These are phyloP conservation scores for Crithidia fasciculata DNA, from an alignment of 208 protist species.

Conservation along the genomic window DNA sequence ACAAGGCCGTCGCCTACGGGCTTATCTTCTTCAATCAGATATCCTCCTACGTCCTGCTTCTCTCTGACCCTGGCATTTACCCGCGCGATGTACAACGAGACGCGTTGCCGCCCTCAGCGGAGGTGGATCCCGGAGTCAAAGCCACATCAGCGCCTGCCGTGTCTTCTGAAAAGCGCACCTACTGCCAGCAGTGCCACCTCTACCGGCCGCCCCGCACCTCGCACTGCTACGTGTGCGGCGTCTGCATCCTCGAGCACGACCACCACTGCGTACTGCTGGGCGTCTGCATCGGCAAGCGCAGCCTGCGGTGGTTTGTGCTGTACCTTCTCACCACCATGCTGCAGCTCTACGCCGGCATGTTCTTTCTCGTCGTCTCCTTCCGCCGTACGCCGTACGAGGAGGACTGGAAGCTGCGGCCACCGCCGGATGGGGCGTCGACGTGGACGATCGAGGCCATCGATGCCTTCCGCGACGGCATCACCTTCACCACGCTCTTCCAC, in stretches of 20 bases:
- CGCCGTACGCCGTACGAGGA: constrained; percentile 30
- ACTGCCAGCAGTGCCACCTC: constrained; percentile 66
- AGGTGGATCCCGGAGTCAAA: neutral
- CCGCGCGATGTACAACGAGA: constrained; percentile 24
- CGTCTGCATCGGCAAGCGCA: constrained; percentile 78
- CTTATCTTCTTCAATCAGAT: constrained; percentile 24
- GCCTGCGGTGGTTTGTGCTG: constrained; percentile 76
- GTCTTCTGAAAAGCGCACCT: constrained; percentile 26
- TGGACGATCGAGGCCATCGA: constrained; percentile 17
- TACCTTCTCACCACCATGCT: constrained; percentile 53
- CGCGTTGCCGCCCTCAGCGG: neutral
- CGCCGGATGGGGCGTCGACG: constrained; percentile 6
- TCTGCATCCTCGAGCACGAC: constrained; percentile 85
- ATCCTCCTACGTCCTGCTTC: constrained; percentile 18
- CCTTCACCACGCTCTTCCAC: constrained; percentile 26
- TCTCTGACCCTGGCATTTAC: constrained; percentile 67
- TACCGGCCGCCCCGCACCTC: constrained; percentile 58
- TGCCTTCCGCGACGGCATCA: constrained; percentile 28
- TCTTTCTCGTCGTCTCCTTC: constrained; percentile 38
- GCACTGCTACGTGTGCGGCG: constrained; percentile 82
- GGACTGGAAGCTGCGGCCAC: constrained; percentile 23
- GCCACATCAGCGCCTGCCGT: constrained; percentile 20
- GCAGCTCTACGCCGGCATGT: constrained; percentile 36
- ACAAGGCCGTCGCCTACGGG: constrained; percentile 4
- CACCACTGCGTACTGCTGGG: constrained; percentile 85